Conservation (phyloP, 257 asterid genomes). For the Osmanthus fragrans region DNA sequence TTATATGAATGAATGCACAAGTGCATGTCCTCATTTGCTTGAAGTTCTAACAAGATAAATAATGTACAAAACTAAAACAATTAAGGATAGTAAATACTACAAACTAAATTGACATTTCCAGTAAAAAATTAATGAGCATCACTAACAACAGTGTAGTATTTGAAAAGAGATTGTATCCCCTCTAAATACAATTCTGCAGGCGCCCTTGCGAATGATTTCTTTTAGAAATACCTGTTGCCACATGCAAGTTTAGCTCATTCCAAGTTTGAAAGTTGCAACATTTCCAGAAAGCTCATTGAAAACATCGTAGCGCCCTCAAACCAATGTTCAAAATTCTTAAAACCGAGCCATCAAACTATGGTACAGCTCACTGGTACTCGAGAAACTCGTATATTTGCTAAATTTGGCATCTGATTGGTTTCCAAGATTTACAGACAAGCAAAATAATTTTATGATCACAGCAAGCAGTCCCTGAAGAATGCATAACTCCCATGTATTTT, state of each 20-base stretch:
- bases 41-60: background rate
- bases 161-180: background rate
- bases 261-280: background rate
- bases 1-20: too few relatives aligned
- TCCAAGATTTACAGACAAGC: background rate
- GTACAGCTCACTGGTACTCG: background rate
- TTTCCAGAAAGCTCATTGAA: background rate
- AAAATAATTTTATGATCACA: background rate
- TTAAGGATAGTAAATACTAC: background rate
- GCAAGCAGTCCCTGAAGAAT: background rate
- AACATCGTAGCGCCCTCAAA: background rate
- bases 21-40: background rate
- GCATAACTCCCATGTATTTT: background rate
- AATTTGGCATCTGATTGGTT: background rate
- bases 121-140: background rate
- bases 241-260: background rate
- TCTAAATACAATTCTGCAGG: background rate
- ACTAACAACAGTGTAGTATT: background rate
- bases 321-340: background rate
- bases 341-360: background rate
- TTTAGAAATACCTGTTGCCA: background rate
- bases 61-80: too few relatives aligned
- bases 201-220: background rate
- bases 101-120: too few relatives aligned
- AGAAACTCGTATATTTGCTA: background rate